These are phyloP conservation scores for Boletus insuetus DNA, from an alignment of 768 basidiomycete species.

Conservation along the genomic window DNA sequence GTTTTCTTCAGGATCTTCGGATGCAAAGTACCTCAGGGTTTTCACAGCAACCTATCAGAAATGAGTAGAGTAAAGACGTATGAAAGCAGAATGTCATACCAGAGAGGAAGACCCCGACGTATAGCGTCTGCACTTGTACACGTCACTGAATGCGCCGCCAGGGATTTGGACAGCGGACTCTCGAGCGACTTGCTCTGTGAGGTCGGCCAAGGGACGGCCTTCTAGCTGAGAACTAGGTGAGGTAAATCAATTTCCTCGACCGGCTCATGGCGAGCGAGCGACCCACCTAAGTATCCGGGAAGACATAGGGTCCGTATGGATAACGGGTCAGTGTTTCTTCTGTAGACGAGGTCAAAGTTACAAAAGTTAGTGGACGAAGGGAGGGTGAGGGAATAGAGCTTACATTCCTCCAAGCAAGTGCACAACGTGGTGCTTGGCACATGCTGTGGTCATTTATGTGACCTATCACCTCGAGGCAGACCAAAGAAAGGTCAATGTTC, in stretches of 20 bases:
- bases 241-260: background rate
- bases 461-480: too few relatives aligned
- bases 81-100: background rate
- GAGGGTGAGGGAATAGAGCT: background rate
- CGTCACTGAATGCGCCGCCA: background rate
- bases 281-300: background rate
- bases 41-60: background rate
- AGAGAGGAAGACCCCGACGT: background rate
- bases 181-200: background rate
- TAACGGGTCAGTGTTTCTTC: too few relatives aligned
- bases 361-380: too few relatives aligned
- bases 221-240: background rate
- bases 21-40: background rate
- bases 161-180: background rate
- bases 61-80: background rate
- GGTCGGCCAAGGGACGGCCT: background rate
- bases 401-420: too few relatives aligned
- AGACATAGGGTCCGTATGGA: background rate
- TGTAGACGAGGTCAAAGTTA: too few relatives aligned
- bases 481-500: too few relatives aligned
- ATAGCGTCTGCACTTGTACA: slow-evolving; percentile 1
- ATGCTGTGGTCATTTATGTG: too few relatives aligned
- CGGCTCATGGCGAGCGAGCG: background rate
- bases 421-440: too few relatives aligned
- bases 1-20: background rate